Base-by-base conservation (phyloP, 371 early-diverging fungal genomes). In the Circinella umbellata region DNA sequence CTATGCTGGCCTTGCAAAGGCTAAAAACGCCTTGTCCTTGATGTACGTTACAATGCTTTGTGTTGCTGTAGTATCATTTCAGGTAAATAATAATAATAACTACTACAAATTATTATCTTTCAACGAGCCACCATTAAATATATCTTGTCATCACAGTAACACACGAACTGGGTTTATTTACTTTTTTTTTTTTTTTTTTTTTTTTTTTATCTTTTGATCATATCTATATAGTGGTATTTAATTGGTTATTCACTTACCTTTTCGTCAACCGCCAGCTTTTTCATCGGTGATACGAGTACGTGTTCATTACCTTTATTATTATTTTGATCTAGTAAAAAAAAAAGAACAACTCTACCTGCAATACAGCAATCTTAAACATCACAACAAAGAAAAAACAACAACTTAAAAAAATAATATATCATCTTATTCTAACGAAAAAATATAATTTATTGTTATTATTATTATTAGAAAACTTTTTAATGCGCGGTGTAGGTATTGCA, bases 231-330 rank as follows among this genome's bases (percentile, higher is more conserved):
- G 83, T 96, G 96, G 96, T 90, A 93, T 62, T 67, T 93, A 20
- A 93, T 90, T 80, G 96, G 95, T 6, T 96, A 89, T 77, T 93
- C 93, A 5, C 79, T 95, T n/a, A 86, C 93, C 0, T 90, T 96
- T 75, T 91, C 92, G 1, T 76, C 88, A 63, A 88, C 92, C 8
- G 88, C 92, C 9, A 81, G 84, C 15, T 78, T 68, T 34, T 93
- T 95, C 70, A 93, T 95, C 63, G 96, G 96, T 42, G 88, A 94
- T 80, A 77, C 94, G 17, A 76, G 83, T 69, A 86, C 84, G 66
- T 64, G 84, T 63, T 27, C 27, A 27, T 27, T 2, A 27, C 27
- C 27, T 27, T 27, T 27, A 27, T 27, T 57, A 72, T 76, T 62
- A 18, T 36, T 53, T 15, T 55, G 64, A 15, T 37, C 48, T 54